Conservation (phyloP, 1,139 yeast species). For the Blastobotrys serpentis region DNA sequence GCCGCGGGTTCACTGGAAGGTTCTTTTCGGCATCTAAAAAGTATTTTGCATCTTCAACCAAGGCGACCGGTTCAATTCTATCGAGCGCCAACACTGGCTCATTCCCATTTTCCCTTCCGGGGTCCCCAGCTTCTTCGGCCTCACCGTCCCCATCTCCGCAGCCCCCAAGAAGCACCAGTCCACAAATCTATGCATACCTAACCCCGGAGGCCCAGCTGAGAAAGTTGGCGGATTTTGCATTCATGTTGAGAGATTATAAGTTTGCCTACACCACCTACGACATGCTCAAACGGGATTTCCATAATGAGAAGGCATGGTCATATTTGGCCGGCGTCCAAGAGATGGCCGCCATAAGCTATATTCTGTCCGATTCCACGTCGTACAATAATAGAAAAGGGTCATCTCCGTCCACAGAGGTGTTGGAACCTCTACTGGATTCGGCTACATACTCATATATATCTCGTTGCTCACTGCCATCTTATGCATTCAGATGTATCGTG, state of each 20-base stretch:
- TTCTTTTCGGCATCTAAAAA: constrained; percentile 67
- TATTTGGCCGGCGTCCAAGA: constrained; percentile 85
- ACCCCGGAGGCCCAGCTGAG: constrained; percentile 75
- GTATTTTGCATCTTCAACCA: constrained; percentile 46
- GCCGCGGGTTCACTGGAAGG: constrained; percentile 70
- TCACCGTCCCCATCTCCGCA: constrained; percentile 31
- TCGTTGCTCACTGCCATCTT: constrained; percentile 61
- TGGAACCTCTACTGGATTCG: constrained; percentile 68
- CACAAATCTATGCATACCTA: constrained; percentile 54
- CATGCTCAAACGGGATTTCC: constrained; percentile 71
- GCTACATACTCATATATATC: constrained; percentile 62
- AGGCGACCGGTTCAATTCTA: constrained; percentile 28
- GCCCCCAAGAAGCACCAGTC: constrained; percentile 34
- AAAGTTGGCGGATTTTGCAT: constrained; percentile 87
- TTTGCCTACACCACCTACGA: constrained; percentile 86
- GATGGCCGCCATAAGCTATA: constrained; percentile 72
- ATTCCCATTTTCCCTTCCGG: constrained; percentile 37
- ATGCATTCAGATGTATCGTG: constrained; percentile 52
- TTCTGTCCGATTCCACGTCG: constrained; percentile 53
- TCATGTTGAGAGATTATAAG: constrained; percentile 84
- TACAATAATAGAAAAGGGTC: constrained; percentile 4
- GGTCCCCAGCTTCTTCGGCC: constrained; percentile 16
- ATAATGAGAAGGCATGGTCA: constrained; percentile 77
- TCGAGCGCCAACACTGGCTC: constrained; percentile 26
- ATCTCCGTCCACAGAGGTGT: constrained; percentile 28